Evolutionary conservation across 768 basidiomycete species (phyloP).

Genomic region (Lactarius pseudohatsudake): DNA sequence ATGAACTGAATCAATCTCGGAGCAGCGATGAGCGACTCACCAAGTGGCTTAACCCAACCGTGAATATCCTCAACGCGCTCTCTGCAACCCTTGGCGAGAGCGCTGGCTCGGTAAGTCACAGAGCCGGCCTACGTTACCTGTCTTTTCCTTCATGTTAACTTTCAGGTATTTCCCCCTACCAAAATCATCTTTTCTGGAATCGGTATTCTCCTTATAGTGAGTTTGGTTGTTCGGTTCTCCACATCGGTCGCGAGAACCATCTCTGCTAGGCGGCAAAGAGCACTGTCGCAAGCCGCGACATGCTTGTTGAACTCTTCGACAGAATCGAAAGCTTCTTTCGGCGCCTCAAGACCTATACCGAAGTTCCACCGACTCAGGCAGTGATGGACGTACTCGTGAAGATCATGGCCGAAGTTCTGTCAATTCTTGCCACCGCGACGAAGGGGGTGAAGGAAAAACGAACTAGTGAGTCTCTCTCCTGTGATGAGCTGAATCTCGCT

Average conservation of each 20-base stretch:
- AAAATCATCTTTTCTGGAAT: background rate
- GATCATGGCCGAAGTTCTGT: background rate
- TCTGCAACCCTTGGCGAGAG: no score
- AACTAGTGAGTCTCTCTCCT: background rate
- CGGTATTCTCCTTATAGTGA: background rate
- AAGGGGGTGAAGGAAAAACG: background rate
- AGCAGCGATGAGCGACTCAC: no score
- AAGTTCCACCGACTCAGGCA: rapidly evolving
- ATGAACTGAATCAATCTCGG: no score
- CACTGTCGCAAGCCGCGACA: background rate
- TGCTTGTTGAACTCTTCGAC: background rate
- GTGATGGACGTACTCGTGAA: background rate
- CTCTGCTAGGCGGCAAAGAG: background rate
- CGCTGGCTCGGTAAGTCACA: no score
- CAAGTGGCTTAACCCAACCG: no score
- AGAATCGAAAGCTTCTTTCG: background rate
- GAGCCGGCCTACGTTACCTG: no score
- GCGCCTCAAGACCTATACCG: background rate
- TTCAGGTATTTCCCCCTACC: no score
- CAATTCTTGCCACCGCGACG: background rate
- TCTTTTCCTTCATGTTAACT: no score
- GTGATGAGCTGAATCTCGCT: background rate
- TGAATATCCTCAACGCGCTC: no score
- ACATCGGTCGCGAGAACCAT: background rate
- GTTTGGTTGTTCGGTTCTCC: background rate